Evolutionary conservation across 768 basidiomycete genomes (phyloP), one percentile per base, ranked within the genome.

Genomic region (Boletus subcaerulescens): DNA sequence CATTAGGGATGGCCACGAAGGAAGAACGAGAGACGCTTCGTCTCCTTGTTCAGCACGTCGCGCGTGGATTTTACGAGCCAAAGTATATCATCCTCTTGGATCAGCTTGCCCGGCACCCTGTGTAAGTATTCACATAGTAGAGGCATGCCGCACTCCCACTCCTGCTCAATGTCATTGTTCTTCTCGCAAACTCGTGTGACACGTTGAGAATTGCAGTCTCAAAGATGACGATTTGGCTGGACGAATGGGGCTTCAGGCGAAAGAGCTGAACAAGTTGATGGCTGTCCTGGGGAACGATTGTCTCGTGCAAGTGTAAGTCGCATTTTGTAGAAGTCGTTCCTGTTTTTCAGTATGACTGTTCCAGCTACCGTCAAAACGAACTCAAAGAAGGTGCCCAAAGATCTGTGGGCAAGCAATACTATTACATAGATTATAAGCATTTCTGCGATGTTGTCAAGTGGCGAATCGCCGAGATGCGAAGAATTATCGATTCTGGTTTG

Each of bases 371-470:
- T 41, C 91, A 93, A 66, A 93, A 93, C 58, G 93, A 95, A 74
- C 82, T 93, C 61, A 91, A 91, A 68, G 91, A 93, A 68, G 90
- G 89, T 48, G 89, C 89, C 42, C 88, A 89, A 70, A 85, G 95
- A 56, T 87, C 89, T 56, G 87, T 89, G 56, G 89, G 88, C 58
- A 86, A 88, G 64, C 88, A 91, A 65, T 99, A 98, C 77, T 99
- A 91, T 77, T 98, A 92, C 74, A 90, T 99, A 68, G 88, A 99
- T 74, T 94, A 96, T 72, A 85, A 93, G 64, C 84, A 87, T 66
- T 95, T 98, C 68, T 94, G 92, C 73, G 94, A 98, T 71, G 94
- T 98, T 44, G 91, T 96, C 72, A 98, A 98, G 71, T 99, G 96
- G 92, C 81, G 95, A 39, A 84, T 98, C 50, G 91, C 91, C 5